Evolutionary conservation across 2,329 filamentous ascomycete species (phyloP).

Genomic region (Tolypocladium ovalisporum): DNA sequence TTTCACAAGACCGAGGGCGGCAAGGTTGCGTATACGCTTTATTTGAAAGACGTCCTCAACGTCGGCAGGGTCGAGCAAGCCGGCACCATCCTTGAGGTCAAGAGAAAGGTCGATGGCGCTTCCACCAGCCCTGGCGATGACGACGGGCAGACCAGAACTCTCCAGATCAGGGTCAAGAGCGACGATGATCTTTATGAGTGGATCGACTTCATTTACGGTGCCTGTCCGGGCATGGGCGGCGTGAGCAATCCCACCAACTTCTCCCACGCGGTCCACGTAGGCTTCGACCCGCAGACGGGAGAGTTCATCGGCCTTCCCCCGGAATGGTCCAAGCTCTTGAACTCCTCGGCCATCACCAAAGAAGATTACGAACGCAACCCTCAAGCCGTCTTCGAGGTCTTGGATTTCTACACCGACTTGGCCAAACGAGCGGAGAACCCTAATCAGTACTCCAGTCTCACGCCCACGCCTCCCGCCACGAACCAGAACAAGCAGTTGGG

Average conservation of each 20-base stretch:
- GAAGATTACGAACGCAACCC: slow-evolving; percentile 98
- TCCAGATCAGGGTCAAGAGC: slow-evolving; percentile 87
- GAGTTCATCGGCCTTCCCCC: slow-evolving; percentile 89
- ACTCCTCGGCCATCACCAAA: slow-evolving; percentile 93
- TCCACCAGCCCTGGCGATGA: slow-evolving; percentile 66
- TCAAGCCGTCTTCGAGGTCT: slow-evolving; percentile 68
- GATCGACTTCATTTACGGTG: slow-evolving; percentile 96
- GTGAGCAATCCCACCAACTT: slow-evolving; percentile 99
- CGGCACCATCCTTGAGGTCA: slow-evolving; percentile 89
- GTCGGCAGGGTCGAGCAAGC: slow-evolving; percentile 86
- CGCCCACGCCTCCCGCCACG: slow-evolving; percentile 51
- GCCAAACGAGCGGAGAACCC: slow-evolving; percentile 66
- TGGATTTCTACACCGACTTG: slow-evolving; percentile 79
- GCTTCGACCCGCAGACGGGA: slow-evolving; percentile 89
- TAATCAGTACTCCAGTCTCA: slow-evolving; percentile 54
- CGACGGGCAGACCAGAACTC: slow-evolving; percentile 69
- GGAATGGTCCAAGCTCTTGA: slow-evolving; percentile 95
- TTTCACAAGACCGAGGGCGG: slow-evolving; percentile 87
- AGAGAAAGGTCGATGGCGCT: slow-evolving; percentile 56
- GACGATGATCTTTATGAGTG: slow-evolving; percentile 97
- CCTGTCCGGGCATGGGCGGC: slow-evolving; percentile 93
- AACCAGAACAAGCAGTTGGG: slow-evolving; percentile 53
- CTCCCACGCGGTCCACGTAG: slow-evolving; percentile 91
- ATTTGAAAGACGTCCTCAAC: slow-evolving; percentile 77
- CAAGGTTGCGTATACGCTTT: slow-evolving; percentile 78